Conservation (phyloP, 2,329 filamentous ascomycete genomes). For the Fusarium staphyleae region DNA sequence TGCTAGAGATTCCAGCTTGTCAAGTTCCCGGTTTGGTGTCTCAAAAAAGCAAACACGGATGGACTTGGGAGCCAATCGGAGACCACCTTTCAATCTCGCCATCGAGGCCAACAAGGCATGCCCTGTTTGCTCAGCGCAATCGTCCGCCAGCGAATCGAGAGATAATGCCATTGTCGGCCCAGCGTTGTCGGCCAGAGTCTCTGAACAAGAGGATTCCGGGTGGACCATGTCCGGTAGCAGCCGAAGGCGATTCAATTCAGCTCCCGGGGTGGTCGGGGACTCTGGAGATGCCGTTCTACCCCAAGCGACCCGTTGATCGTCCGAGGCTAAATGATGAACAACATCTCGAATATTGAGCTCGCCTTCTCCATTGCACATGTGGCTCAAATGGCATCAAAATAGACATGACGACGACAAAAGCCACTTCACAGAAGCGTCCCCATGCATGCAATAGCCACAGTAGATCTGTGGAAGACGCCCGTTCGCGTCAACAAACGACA, state of each 20-base stretch:
- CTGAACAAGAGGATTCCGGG: constrained; percentile 6
- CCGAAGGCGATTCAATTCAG: constrained; percentile 7
- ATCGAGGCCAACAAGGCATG: constrained; percentile 25
- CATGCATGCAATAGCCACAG: constrained; percentile 31
- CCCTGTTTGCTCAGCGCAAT: constrained; percentile 34
- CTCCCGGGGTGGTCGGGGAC: neutral
- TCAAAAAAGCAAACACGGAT: constrained; percentile 39
- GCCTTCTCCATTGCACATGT: neutral
- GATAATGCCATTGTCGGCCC: constrained; percentile 16
- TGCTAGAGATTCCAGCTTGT: constrained; percentile 33
- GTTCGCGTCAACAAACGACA: constrained; percentile 33
- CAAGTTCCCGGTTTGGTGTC: constrained; percentile 26
- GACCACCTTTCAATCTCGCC: constrained; percentile 18
- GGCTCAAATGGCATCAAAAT: constrained; percentile 18
- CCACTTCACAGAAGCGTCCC: constrained; percentile 15
- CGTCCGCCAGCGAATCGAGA: constrained; percentile 20
- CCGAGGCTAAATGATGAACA: neutral
- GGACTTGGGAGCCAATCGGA: constrained; percentile 27
- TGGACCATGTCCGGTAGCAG: constrained; percentile 21
- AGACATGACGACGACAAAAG: constrained; percentile 5
- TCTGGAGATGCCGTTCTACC: neutral
- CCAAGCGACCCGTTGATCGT: neutral
- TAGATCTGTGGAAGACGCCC: constrained; percentile 31
- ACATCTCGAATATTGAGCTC: neutral
- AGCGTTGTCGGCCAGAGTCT: constrained; percentile 6